Conservation (phyloP, 2,329 filamentous ascomycete species). For the Cladosporium cucumerinum region DNA sequence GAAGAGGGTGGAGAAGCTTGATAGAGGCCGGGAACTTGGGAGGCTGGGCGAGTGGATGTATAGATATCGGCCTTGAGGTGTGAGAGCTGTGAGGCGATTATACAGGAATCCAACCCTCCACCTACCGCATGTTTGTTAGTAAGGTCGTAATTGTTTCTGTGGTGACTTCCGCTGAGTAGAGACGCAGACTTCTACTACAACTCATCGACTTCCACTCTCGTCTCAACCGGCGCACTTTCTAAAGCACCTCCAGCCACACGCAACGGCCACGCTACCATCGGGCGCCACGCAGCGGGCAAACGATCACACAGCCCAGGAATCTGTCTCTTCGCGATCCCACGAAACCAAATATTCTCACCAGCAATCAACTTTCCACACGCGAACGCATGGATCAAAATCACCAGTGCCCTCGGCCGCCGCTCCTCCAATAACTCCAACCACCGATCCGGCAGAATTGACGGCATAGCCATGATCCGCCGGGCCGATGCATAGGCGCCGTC, state of each 20-base stretch:
- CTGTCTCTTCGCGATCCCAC: conserved; percentile 26
- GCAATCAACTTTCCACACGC: conserved; percentile 27
- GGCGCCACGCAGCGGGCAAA: conserved; percentile 24
- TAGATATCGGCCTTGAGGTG: conserved; percentile 14
- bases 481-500: conserved; percentile 24
- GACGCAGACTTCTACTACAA: not conserved
- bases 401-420: conserved; percentile 24
- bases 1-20: conserved; percentile 6
- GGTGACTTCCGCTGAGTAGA: not conserved
- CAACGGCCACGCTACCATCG: conserved; percentile 27
- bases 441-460: conserved; percentile 24
- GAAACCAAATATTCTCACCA: conserved; percentile 25
- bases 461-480: conserved; percentile 26
- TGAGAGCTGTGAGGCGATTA: not conserved
- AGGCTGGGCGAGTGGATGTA: conserved; percentile 12
- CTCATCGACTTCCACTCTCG: not conserved
- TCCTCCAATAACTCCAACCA: conserved; percentile 27
- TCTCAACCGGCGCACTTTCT: conserved; percentile 17
- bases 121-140: not conserved
- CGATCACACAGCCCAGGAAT: conserved; percentile 21
- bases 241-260: conserved; percentile 17
- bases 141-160: not conserved
- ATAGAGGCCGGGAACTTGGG: not conserved
- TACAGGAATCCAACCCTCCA: not conserved
- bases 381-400: conserved; percentile 26